Percentiles rank a stretch among this genome's conserved stretches.
These are phyloP conservation scores for Elsinoe australis DNA, from an alignment of 2,329 filamentous ascomycete genomes.

Conservation along the genomic window DNA sequence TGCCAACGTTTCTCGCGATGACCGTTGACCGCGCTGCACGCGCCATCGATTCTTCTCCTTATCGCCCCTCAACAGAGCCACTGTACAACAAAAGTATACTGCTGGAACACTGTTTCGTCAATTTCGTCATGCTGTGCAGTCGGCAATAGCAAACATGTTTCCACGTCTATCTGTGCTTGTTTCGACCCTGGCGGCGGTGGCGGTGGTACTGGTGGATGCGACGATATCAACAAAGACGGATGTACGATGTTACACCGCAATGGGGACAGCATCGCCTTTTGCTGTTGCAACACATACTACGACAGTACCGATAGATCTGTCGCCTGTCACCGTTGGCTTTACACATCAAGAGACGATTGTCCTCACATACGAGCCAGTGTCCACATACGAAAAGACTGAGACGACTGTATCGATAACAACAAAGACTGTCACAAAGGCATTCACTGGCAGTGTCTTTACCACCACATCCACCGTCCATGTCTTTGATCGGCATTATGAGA, in stretches of 20 bases:
- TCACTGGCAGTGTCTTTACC: neutral
- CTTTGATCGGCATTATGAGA: constrained; percentile 6
- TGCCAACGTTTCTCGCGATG: constrained; percentile 1
- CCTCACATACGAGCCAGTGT: neutral
- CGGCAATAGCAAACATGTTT: constrained; percentile 1
- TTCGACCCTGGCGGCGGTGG: neutral
- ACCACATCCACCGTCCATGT: constrained; percentile 10
- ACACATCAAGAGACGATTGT: constrained; percentile 4
- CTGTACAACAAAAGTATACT: constrained; percentile 3
- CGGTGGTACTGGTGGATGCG: neutral
- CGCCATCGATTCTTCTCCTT: neutral
- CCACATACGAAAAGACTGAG: constrained; percentile 10
- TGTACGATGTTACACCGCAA: constrained; percentile 3
- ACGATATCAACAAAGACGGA: constrained; percentile 5
- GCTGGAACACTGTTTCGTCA: too few species aligned
- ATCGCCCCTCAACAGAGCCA: constrained; percentile 4
- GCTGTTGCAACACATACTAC: constrained; percentile 6
- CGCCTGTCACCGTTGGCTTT: constrained; percentile 11
- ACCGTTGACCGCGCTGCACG: constrained; percentile 2
- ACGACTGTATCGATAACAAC: constrained; percentile 13
- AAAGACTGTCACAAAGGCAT: constrained; percentile 10
- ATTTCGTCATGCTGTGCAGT: neutral
- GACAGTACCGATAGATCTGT: neutral
- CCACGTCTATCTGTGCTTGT: neutral
- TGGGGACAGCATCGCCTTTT: constrained; percentile 9